Base-by-base conservation (phyloP, 2,329 filamentous ascomycete species). In the Botrytis fabae region DNA sequence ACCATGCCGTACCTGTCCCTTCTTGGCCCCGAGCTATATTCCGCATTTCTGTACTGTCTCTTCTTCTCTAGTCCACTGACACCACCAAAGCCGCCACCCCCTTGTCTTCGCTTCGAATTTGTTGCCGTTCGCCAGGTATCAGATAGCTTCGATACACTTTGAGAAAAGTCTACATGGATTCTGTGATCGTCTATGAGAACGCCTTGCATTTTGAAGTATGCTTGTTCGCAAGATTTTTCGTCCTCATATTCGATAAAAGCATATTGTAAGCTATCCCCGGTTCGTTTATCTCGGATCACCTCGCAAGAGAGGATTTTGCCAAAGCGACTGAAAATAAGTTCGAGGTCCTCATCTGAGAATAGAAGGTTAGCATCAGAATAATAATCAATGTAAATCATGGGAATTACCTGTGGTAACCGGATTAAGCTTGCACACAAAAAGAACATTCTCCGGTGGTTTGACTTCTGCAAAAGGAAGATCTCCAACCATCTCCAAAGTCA, bases 381-480 rank as follows among this genome's bases (percentile, higher is more conserved):
- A n/a, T 59, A 18, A 20, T 40, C 32, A 5, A 20, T 8, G 38
- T 35, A 4, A 38, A 12, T 12, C 16, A 25, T 5, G 9, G 2
- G 48, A 4, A 77, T 80, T 75, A 87, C 86, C 86, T 80, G 93
- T 92, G 16, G 96, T 99, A 64, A 99, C 94, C 0, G 96, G 96
- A 79, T 99, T 99, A 61, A 99, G 86, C 82, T 99, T 99, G 91
- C 96, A 99, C 61, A 99, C 95, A 81, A 99, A 99, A 2, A 99
- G 86, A 22, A 99, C 91, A 82, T 99, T 98, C 84, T 99, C 96
- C 0, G 96, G 96, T 7, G 96, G 96, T 79, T 95, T 97, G 78
- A 99, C 95, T 83, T 99, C 96, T 74, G 96, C 96, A 82, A 98
- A 99, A 7, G 96, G 96, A 73, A 99, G 85, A 81, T 99, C 96